Percentiles rank a stretch among this genome's conserved stretches.
phyloP scores from a whole-genome alignment of 1,284 basidiomycete species.

The Bondarzewia mesenterica region DNA sequence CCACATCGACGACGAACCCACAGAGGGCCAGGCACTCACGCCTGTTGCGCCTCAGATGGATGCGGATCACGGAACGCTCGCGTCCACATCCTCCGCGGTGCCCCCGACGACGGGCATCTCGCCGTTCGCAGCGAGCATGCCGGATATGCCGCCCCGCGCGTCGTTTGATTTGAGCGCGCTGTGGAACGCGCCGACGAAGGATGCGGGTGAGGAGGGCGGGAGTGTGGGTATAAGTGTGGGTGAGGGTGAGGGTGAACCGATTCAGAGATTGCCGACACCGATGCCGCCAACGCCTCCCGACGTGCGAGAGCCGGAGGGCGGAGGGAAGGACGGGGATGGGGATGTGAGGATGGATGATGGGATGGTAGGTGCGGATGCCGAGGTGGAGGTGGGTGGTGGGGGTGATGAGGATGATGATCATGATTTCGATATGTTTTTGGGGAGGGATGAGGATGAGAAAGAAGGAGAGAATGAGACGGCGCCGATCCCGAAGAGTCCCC shows the following conservation, averaged over 20 bases:
- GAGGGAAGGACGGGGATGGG: constrained; percentile 33
- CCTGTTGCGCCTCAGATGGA: background rate
- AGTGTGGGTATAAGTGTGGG: no score
- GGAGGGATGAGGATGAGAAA: constrained; percentile 39
- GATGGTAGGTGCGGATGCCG: constrained; percentile 21
- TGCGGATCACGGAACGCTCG: background rate
- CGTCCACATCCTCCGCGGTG: background rate
- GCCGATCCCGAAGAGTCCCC: constrained; percentile 4
- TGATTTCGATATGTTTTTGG: constrained; percentile 79
- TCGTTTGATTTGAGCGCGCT: constrained; percentile 68
- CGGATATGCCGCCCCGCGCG: constrained; percentile 31
- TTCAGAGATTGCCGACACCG: no score
- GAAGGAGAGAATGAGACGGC: constrained; percentile 12
- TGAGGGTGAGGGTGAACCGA: no score
- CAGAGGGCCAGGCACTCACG: constrained; percentile 16
- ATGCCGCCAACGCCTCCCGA: constrained; percentile 16
- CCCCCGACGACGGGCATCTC: constrained; percentile 27
- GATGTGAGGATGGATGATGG: constrained; percentile 29
- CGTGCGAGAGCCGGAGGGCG: constrained; percentile 30
- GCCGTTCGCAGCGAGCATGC: constrained; percentile 43
- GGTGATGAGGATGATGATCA: constrained; percentile 52
- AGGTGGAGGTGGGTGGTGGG: constrained; percentile 28
- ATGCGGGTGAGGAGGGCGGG: constrained; percentile 8
- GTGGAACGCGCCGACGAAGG: constrained; percentile 36
- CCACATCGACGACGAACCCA: constrained; percentile 65